Percentiles rank a stretch among this genome's conserved stretches.
phyloP scores from a whole-genome alignment of 345 rosid genomes.

The Populus tremula region DNA sequence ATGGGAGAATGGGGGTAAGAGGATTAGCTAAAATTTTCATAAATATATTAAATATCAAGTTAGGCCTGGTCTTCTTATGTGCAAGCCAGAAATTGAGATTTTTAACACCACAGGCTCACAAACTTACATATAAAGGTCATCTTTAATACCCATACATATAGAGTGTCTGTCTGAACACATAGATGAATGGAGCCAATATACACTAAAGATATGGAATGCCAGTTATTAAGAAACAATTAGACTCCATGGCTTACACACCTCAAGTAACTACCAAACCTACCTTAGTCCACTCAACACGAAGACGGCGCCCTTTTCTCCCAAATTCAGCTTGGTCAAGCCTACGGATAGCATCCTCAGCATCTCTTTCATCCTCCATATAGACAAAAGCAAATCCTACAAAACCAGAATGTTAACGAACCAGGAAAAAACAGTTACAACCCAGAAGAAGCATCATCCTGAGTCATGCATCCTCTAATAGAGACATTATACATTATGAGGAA shows the following conservation, averaged over 20 bases:
- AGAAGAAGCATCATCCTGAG: neutral
- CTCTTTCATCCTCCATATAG: slow-evolving; percentile 88
- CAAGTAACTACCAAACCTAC: slow-evolving; percentile 28
- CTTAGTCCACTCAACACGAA: slow-evolving; percentile 93
- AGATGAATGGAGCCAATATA: neutral
- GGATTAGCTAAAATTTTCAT: neutral
- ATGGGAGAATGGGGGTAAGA: neutral
- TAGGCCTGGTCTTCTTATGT: neutral
- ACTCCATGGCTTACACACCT: neutral
- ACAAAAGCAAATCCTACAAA: slow-evolving; percentile 75
- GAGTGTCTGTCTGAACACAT: neutral
- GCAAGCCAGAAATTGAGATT: neutral
- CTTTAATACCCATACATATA: neutral
- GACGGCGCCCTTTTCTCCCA: slow-evolving; percentile 78
- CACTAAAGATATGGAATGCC: neutral
- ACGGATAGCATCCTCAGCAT: slow-evolving; percentile 89
- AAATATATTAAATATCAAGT: neutral
- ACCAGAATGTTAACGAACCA: neutral
- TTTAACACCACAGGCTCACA: neutral
- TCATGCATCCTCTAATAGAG: neutral
- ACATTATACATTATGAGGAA: neutral
- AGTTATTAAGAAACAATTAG: neutral
- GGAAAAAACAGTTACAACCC: neutral
- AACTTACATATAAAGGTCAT: neutral
- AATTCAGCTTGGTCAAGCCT: slow-evolving; percentile 69